A percentile compares a stretch with the other conserved stretches of the same genome.
Conservation (phyloP, 2,329 filamentous ascomycete genomes). For the Trichoderma breve region DNA sequence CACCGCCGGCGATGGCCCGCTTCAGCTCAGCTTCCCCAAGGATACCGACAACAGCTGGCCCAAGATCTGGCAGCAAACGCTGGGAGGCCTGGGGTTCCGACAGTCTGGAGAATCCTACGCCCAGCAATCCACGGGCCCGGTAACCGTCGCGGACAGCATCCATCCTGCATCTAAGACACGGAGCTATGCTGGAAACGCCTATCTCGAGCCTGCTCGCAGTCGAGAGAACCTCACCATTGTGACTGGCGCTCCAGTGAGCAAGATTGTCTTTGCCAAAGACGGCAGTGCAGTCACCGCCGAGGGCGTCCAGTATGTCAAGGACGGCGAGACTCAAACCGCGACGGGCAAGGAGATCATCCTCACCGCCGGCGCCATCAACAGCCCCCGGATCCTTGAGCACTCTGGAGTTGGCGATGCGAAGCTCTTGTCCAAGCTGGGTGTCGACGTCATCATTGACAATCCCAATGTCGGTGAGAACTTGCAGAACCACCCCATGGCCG, state of each 20-base stretch:
- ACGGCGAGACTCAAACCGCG: slow-evolving; percentile 14
- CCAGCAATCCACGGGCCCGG: slow-evolving; percentile 31
- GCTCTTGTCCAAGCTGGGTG: slow-evolving; percentile 35
- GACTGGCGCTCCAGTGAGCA: slow-evolving; percentile 34
- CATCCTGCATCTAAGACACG: slow-evolving; percentile 32
- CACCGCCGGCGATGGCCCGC: slow-evolving; percentile 28
- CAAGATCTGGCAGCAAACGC: slow-evolving; percentile 7
- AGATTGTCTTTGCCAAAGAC: slow-evolving; percentile 29
- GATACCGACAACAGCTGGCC: background rate
- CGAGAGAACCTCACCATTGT: slow-evolving; percentile 36
- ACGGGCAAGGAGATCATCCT: slow-evolving; percentile 43
- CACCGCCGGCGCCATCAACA: slow-evolving; percentile 42
- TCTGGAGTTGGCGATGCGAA: slow-evolving; percentile 40
- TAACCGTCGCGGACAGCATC: slow-evolving; percentile 34
- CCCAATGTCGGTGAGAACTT: slow-evolving; percentile 41
- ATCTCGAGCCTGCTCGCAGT: slow-evolving; percentile 30
- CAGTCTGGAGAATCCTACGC: slow-evolving; percentile 30
- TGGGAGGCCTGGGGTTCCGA: background rate
- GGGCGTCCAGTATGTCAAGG: slow-evolving; percentile 25
- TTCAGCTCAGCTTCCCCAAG: slow-evolving; percentile 26
- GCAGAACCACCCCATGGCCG: slow-evolving; percentile 34
- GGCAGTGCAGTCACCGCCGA: slow-evolving; percentile 20
- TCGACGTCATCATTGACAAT: slow-evolving; percentile 35
- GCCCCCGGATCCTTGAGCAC: slow-evolving; percentile 43
- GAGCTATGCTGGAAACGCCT: slow-evolving; percentile 35